A percentile compares a stretch with the other conserved stretches of the same genome.
Conservation (phyloP, 768 basidiomycete genomes). For the Tricholoma saponaceum region DNA sequence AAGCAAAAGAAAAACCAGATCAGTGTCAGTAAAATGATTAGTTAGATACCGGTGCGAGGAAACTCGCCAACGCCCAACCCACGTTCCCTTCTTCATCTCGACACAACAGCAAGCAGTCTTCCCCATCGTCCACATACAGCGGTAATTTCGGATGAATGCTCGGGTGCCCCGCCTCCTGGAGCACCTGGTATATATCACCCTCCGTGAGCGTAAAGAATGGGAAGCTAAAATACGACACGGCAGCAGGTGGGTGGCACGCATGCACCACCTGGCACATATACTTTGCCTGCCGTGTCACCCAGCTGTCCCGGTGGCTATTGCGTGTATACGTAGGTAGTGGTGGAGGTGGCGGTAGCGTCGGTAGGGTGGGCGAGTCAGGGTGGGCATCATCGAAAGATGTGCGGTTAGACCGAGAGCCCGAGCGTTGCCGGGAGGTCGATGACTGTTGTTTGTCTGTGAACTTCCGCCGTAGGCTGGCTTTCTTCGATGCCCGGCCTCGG, state of each 20-base stretch:
- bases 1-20: neutral
- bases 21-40: neutral
- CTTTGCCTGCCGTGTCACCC: slow-evolving; percentile 45
- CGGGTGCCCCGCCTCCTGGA: slow-evolving; percentile 78
- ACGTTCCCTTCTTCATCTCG: slow-evolving; percentile 51
- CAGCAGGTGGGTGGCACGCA: slow-evolving; percentile 58
- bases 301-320: slow-evolving; percentile 32
- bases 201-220: slow-evolving; percentile 73
- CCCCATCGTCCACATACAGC: slow-evolving; percentile 69
- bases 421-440: slow-evolving; percentile 15
- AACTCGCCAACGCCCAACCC: slow-evolving; percentile 83
- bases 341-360: slow-evolving; percentile 11
- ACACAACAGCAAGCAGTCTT: slow-evolving; percentile 76
- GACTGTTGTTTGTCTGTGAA: slow-evolving; percentile 16
- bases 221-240: slow-evolving; percentile 65
- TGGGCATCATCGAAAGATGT: slow-evolving; percentile 24
- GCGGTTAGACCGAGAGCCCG: slow-evolving; percentile 12
- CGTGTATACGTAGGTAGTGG: slow-evolving; percentile 11
- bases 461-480: slow-evolving; percentile 25
- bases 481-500: slow-evolving; percentile 22
- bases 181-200: slow-evolving; percentile 60
- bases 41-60: slow-evolving; percentile 52
- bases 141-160: slow-evolving; percentile 70
- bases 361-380: slow-evolving; percentile 9
- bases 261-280: slow-evolving; percentile 71